Conservation (phyloP, 345 rosid genomes). For the Lenwebbia sp. region DNA sequence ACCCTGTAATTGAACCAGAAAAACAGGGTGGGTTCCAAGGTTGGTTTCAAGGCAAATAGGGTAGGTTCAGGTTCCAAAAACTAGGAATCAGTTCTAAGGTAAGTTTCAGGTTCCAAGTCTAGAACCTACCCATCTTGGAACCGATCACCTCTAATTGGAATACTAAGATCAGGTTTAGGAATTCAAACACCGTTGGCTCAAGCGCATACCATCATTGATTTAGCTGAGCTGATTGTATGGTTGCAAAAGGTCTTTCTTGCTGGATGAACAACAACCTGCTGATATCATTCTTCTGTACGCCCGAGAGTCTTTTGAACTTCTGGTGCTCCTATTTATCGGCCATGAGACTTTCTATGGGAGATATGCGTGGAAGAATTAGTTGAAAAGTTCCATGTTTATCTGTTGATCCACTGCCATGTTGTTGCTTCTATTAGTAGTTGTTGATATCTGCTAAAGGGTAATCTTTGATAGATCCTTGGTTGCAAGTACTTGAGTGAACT, state of each 20-base stretch:
- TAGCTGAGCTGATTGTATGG: neutral
- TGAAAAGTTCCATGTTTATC: neutral
- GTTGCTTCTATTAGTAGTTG: neutral
- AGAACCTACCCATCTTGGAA: neutral
- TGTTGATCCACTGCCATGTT: neutral
- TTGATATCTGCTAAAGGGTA: neutral
- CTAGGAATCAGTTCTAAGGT: neutral
- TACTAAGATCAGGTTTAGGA: neutral
- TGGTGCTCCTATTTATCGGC: neutral
- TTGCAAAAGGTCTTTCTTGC: neutral
- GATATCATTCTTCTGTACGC: neutral
- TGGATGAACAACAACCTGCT: neutral
- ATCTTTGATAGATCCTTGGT: neutral
- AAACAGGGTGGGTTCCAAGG: neutral
- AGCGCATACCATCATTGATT: neutral
- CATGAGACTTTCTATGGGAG: neutral
- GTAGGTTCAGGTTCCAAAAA: neutral
- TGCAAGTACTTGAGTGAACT: neutral
- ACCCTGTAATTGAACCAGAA: neutral
- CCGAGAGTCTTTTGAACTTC: neutral
- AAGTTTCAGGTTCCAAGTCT: neutral
- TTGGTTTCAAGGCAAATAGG: neutral
- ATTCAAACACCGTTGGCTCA: neutral
- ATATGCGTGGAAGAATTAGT: neutral
- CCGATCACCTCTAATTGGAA: neutral